Evolutionary conservation across 1,284 basidiomycete genomes (phyloP).

Genomic region (Ceratobasidium sp.): DNA sequence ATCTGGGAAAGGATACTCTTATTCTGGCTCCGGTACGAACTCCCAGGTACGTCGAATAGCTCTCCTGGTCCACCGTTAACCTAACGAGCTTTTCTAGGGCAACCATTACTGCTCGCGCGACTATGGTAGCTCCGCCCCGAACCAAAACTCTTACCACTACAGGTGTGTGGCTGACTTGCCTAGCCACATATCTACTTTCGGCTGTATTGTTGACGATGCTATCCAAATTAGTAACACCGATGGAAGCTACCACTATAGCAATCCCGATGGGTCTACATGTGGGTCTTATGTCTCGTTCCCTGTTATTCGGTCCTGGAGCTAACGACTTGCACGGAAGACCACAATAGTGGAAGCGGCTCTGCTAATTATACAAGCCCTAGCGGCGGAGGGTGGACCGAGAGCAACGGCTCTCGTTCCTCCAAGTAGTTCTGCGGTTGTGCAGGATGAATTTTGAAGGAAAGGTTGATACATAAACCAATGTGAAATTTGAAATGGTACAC

Average conservation of each 20-base stretch:
- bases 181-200: background rate
- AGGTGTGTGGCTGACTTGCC: background rate
- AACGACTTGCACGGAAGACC: conserved; percentile 19
- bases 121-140: conserved; percentile 44
- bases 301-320: background rate
- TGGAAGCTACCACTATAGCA: conserved; percentile 28
- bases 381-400: conserved; percentile 45
- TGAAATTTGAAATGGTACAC: conserved; percentile 3
- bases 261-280: conserved; percentile 26
- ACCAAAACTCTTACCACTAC: conserved; percentile 46
- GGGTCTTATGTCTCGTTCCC: background rate
- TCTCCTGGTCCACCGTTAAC: background rate
- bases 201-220: background rate
- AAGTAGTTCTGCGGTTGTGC: conserved; percentile 1
- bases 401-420: conserved; percentile 2
- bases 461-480: background rate
- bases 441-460: background rate
- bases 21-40: conserved; percentile 35
- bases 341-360: conserved; percentile 42
- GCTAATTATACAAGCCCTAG: conserved; percentile 43
- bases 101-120: conserved; percentile 47
- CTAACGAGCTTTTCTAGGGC: conserved; percentile 10
- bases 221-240: background rate
- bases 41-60: conserved; percentile 7
- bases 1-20: conserved; percentile 40